These are phyloP conservation scores for Leersia perrieri DNA, from an alignment of 176 grass and related monocot genomes.

Conservation along the genomic window DNA sequence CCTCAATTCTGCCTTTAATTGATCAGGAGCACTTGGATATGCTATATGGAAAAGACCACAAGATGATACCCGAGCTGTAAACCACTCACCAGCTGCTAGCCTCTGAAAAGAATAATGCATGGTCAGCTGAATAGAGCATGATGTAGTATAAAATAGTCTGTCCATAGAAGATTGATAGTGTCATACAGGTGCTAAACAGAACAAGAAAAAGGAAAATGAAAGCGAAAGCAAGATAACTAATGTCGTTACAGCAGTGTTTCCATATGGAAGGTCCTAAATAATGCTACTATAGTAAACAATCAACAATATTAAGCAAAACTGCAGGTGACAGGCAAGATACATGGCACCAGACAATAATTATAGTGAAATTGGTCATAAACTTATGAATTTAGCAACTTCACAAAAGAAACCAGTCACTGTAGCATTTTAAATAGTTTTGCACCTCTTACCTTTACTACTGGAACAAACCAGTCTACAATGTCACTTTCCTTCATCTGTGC, in stretches of 20 bases:
- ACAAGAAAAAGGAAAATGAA: not conserved
- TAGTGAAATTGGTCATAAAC: not conserved
- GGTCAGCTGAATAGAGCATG: not conserved
- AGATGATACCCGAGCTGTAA: conserved; percentile 80
- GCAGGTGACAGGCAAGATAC: not conserved
- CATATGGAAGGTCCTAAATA: not conserved
- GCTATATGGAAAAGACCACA: conserved; percentile 90
- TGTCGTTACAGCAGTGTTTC: not conserved
- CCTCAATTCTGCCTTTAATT: conserved; percentile 75
- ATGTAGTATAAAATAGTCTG: not conserved
- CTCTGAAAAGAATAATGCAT: conserved; percentile 52
- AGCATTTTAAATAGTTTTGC: not conserved
- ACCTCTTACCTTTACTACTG: conserved; percentile 63
- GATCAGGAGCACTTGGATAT: conserved; percentile 73
- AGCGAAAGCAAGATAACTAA: not conserved
- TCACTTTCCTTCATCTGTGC: conserved; percentile 94
- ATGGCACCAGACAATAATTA: not conserved
- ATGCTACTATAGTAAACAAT: not conserved
- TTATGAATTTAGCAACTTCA: not conserved
- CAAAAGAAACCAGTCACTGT: not conserved
- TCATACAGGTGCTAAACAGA: not conserved
- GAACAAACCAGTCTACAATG: conserved; percentile 70
- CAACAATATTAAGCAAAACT: not conserved
- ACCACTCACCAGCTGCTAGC: conserved; percentile 85
- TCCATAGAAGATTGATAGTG: not conserved